Evolutionary conservation across 352 stramenopile species (phyloP).

Genomic region (Phytopythium helicoides): DNA sequence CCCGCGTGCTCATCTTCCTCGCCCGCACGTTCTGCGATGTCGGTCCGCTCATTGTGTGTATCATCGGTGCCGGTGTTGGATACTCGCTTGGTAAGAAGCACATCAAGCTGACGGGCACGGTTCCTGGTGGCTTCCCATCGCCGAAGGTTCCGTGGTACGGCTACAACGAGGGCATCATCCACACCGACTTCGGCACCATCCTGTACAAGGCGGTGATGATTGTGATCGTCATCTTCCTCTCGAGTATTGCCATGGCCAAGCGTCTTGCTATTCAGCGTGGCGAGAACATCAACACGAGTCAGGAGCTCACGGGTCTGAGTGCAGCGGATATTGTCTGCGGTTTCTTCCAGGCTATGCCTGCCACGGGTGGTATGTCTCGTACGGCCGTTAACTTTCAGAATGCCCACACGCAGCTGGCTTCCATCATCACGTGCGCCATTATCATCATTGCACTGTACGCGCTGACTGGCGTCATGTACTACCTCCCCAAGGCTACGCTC

Average conservation of each 20-base stretch:
- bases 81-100: slow-evolving; percentile 47
- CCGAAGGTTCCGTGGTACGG: slow-evolving; percentile 46
- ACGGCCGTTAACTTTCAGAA: slow-evolving; percentile 90
- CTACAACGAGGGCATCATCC: slow-evolving; percentile 39
- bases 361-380: slow-evolving; percentile 78
- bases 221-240: slow-evolving; percentile 83
- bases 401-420: slow-evolving; percentile 78
- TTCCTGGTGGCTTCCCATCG: slow-evolving; percentile 62
- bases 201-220: slow-evolving; percentile 62
- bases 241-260: slow-evolving; percentile 88
- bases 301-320: slow-evolving; percentile 89
- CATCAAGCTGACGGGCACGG: slow-evolving; percentile 63
- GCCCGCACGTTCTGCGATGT: slow-evolving; percentile 46
- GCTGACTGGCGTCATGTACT: slow-evolving; percentile 82
- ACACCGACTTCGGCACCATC: slow-evolving; percentile 45
- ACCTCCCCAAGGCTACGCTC: slow-evolving; percentile 75
- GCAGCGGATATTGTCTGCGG: slow-evolving; percentile 77
- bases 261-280: slow-evolving; percentile 65
- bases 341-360: slow-evolving; percentile 87
- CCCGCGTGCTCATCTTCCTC: slow-evolving; percentile 24
- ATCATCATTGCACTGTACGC: slow-evolving; percentile 83
- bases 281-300: slow-evolving; percentile 60
- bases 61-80: slow-evolving; percentile 52
- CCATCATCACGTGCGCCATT: slow-evolving; percentile 76
- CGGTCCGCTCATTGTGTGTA: slow-evolving; percentile 70